Evolutionary conservation across 1,139 yeast species (phyloP), one percentile per base, ranked within the genome.

Genomic region (Nadsonia commutata): DNA sequence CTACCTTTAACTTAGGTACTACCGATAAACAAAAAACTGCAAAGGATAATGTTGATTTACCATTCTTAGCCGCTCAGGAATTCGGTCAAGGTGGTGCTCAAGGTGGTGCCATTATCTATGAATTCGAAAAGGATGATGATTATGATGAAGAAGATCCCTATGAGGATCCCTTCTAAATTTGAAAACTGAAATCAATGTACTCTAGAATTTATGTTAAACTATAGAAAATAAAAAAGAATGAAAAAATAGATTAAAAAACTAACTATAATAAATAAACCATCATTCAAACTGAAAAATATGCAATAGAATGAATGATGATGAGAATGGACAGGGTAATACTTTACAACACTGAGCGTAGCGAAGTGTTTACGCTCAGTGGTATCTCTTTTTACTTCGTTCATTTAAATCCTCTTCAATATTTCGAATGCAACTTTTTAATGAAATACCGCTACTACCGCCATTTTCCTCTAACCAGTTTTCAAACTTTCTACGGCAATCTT

Each of bases 111-210:
- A 88, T 90, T 54, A 94, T 90, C 11, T 90, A 88, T 57, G 93
- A 88, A 57, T 88, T 78, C 57, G 94, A 83, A 54, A 72, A 74
- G 52, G 79, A 74, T 52, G 80, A 88, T 58, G 97, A 88, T 58
- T 88, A 86, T 53, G 97, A 90, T 57, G 97, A 90, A 60, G 97
- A 90, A 52, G 98, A 90, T 60, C 96, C 97, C 0, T 88, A 80
- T 54, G 98, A 90, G 57, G 97, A 90, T 56, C 97, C 97, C 3
- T 88, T 86, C 55, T 86, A 59, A 57, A n/a, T n/a, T n/a, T n/a
- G n/a, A n/a, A n/a, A n/a, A n/a, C n/a, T n/a, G n/a, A n/a, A n/a
- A n/a, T n/a, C n/a, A n/a, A n/a, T n/a, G n/a, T n/a, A n/a, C n/a
- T n/a, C n/a, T n/a, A n/a, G n/a, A n/a, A n/a, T n/a, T n/a, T n/a